phyloP scores from a whole-genome alignment of 192 early-diverging fungal species.

The Chytriomyces confervae region DNA sequence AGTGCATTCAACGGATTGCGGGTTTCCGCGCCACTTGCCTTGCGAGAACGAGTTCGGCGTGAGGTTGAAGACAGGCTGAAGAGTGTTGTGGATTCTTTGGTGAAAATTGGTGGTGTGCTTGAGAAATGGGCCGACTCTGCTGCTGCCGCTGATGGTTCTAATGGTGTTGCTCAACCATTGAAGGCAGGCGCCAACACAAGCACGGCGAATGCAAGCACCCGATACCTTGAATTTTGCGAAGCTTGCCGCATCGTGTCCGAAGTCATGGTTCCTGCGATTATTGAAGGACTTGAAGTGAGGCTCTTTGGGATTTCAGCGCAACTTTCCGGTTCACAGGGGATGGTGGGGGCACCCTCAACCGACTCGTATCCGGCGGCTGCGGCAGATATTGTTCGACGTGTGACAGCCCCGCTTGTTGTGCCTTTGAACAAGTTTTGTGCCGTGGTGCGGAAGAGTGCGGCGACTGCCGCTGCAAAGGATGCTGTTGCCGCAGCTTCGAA shows the following conservation, averaged over 20 bases:
- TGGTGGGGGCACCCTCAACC: not conserved
- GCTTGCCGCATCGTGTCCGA: constrained; percentile 3
- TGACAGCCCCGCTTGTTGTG: not conserved
- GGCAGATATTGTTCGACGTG: not conserved
- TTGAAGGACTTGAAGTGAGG: constrained; percentile 12
- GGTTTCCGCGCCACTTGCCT: constrained; percentile 2
- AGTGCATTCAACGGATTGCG: constrained; percentile 71
- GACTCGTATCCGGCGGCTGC: not conserved
- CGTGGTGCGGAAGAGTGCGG: not conserved
- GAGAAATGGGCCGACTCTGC: not conserved
- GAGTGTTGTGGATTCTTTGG: not conserved
- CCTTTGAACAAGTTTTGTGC: not conserved
- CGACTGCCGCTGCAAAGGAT: not conserved
- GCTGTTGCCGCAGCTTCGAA: not conserved
- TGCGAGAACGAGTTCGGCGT: not conserved
- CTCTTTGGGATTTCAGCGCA: not conserved
- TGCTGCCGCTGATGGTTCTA: not conserved
- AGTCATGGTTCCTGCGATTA: constrained; percentile 19
- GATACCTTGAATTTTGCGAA: constrained; percentile 10
- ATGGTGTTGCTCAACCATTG: not conserved
- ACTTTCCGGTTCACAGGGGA: not conserved
- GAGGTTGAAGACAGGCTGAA: not conserved
- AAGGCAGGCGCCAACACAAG: not conserved
- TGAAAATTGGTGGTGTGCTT: not conserved
- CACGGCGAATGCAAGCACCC: not conserved